Evolutionary conservation across 441 rosid genomes (phyloP).

Genomic region (Hura crepitans): DNA sequence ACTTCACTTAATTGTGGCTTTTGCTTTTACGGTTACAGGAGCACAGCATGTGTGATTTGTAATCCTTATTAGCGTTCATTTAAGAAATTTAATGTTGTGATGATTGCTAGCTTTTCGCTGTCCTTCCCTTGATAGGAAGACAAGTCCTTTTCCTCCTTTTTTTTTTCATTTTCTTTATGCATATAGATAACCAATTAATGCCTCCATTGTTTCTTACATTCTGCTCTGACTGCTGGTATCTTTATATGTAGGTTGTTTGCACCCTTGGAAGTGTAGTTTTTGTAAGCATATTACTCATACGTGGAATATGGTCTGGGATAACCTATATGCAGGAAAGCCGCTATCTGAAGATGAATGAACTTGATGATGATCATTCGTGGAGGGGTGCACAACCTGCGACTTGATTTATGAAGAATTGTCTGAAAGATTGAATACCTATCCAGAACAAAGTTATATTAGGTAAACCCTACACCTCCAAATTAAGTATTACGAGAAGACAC

Average conservation of each 20-base stretch:
- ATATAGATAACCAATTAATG: not conserved
- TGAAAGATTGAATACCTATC: not conserved
- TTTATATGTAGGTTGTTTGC: slow-evolving; percentile 61
- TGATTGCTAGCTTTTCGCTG: not conserved
- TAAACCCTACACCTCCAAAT: not conserved
- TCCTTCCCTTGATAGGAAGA: not conserved
- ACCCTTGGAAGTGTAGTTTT: slow-evolving; percentile 81
- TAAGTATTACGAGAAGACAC: slow-evolving; percentile 1
- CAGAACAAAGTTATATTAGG: slow-evolving; percentile 7
- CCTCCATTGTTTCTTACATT: not conserved
- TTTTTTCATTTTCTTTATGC: not conserved
- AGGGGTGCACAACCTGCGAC: slow-evolving; percentile 52
- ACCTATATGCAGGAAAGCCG: slow-evolving; percentile 67
- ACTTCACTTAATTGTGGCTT: not conserved
- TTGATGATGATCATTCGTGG: slow-evolving; percentile 54
- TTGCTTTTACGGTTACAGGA: not conserved
- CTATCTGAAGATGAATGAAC: slow-evolving; percentile 35
- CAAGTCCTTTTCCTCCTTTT: not conserved
- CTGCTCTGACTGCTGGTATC: not conserved
- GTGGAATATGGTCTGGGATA: slow-evolving; percentile 70
- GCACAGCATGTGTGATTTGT: not conserved
- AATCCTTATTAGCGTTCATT: not conserved
- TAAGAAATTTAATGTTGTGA: not conserved
- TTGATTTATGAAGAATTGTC: slow-evolving; percentile 30
- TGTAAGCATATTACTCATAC: slow-evolving; percentile 74